Conservation (phyloP, 1,284 basidiomycete species). For the Spongispora temasekensis region DNA sequence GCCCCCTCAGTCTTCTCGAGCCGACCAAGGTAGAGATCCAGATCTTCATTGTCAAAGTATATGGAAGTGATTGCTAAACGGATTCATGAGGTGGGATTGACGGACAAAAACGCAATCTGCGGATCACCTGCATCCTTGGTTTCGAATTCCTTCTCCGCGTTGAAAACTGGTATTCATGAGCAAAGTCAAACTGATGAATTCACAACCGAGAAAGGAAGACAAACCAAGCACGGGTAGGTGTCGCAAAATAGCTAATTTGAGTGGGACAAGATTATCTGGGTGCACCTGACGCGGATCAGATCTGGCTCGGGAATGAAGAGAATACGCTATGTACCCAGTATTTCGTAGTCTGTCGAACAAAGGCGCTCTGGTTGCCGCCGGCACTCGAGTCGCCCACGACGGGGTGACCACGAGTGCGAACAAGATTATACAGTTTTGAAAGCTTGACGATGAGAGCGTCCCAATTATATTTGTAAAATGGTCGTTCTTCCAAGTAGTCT, state of each 20-base stretch:
- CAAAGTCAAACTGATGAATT: slow-evolving; percentile 11
- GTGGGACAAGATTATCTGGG: slow-evolving; percentile 92
- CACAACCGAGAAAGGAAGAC: slow-evolving; percentile 17
- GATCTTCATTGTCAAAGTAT: slow-evolving; percentile 93
- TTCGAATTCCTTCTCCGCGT: slow-evolving; percentile 94
- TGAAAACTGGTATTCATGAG: slow-evolving; percentile 70
- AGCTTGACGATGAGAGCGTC: slow-evolving; percentile 96
- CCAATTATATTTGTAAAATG: slow-evolving; percentile 95
- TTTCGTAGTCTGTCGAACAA: slow-evolving; percentile 97
- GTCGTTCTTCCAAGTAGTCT: slow-evolving; percentile 91
- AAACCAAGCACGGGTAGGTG: slow-evolving; percentile 90
- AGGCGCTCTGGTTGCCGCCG: slow-evolving; percentile 94
- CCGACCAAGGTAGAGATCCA: slow-evolving; percentile 97
- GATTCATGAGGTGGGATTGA: slow-evolving; percentile 6
- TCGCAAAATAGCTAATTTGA: slow-evolving; percentile 93
- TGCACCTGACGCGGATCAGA: slow-evolving; percentile 63
- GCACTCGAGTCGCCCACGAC: slow-evolving; percentile 92
- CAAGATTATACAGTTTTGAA: slow-evolving; percentile 94
- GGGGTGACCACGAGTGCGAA: slow-evolving; percentile 93
- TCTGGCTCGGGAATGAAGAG: not conserved
- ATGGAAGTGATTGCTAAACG: slow-evolving; percentile 78
- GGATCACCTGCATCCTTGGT: slow-evolving; percentile 78
- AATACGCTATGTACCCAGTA: slow-evolving; percentile 86
- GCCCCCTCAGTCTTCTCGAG: slow-evolving; percentile 99
- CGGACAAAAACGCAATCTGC: not conserved